Base-by-base conservation (phyloP, 2,329 filamentous ascomycete species). In the Lasiodiplodia theobromae region DNA sequence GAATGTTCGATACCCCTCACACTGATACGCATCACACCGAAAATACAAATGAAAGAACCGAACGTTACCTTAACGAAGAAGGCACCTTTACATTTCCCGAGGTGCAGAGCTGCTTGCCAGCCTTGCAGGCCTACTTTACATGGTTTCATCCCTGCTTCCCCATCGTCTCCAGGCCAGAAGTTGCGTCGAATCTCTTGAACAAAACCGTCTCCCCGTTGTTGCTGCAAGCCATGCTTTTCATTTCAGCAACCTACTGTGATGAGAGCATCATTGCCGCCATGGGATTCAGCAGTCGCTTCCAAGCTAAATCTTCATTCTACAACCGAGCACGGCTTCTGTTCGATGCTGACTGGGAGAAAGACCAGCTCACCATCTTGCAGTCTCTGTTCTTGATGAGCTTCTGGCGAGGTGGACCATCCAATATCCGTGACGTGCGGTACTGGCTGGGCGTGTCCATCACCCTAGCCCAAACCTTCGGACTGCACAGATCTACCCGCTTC, bases 141-240 rank as follows among this genome's bases (percentile, higher is more conserved):
- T 86, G 85, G 82, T 87, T 87, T 65, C 86, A 88, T 70, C 85
- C 86, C 0, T 85, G 84, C 66, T 88, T 87, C 58, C 85, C 86
- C 0, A 80, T 88, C 14, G 71, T 88, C 0, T 84, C 87, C 70
- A 81, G 84, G 4, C 76, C 77, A 0, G 80, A 82, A 0, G 76
- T 86, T 10, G 78, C 81, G 66, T 73, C 76, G 2, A 75, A 76
- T 2, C 81, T 85, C 49, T 75, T 74, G 8, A 76, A 78, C 11
- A 79, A 80, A 11, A 80, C 76, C 1, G 77, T 87, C 2, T 86
- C 86, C 3, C 83, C 81, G 1, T 76, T 87, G 3, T 74, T 87
- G 2, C 72, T 87, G 1, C 85, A 87, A 71, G 82, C 84, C 0
- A 85, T 88, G 77, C 80, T 87, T 1, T 86, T 87, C 68, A 83